phyloP scores from a whole-genome alignment of 768 basidiomycete species.

The Pseudohyphozyma bogoriensis region DNA sequence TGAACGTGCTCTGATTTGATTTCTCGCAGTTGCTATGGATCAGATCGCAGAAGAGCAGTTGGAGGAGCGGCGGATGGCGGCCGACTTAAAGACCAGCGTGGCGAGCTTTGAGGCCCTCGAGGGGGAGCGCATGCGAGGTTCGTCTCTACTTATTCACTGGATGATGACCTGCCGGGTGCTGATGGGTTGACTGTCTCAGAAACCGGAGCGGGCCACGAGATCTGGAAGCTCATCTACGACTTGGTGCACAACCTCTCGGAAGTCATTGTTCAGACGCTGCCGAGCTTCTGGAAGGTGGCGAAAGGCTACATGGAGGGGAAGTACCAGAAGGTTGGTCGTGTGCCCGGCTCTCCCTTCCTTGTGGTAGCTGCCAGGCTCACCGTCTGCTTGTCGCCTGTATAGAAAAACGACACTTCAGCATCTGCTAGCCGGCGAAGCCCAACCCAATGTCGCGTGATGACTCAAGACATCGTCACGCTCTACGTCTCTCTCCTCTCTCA shows the following conservation, averaged over 20 bases:
- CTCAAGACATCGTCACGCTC: conserved; percentile 70
- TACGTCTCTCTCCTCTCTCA: conserved; percentile 76
- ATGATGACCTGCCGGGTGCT: not conserved
- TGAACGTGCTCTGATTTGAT: not conserved
- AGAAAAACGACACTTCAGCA: conserved; percentile 15
- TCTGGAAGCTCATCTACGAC: conserved; percentile 68
- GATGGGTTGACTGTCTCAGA: conserved; percentile 36
- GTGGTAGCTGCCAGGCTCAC: not conserved
- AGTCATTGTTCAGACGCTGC: conserved; percentile 67
- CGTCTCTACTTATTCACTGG: not conserved
- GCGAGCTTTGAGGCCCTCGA: conserved; percentile 10
- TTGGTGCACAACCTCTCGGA: conserved; percentile 84
- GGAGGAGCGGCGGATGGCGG: conserved; percentile 16
- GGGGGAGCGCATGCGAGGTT: conserved; percentile 20
- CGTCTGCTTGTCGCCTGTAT: not conserved
- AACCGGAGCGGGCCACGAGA: conserved; percentile 58
- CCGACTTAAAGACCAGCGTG: conserved; percentile 17
- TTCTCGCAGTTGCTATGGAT: conserved; percentile 7
- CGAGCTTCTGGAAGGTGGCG: conserved; percentile 88
- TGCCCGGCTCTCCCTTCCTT: no score
- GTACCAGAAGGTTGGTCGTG: conserved; percentile 63
- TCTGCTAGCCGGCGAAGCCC: conserved; percentile 59
- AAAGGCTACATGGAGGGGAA: conserved; percentile 86
- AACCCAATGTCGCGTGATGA: conserved; percentile 75
- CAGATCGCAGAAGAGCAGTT: conserved; percentile 15